Conservation (phyloP, 1,139 yeast species). For the Scheffersomyces quercinus region DNA sequence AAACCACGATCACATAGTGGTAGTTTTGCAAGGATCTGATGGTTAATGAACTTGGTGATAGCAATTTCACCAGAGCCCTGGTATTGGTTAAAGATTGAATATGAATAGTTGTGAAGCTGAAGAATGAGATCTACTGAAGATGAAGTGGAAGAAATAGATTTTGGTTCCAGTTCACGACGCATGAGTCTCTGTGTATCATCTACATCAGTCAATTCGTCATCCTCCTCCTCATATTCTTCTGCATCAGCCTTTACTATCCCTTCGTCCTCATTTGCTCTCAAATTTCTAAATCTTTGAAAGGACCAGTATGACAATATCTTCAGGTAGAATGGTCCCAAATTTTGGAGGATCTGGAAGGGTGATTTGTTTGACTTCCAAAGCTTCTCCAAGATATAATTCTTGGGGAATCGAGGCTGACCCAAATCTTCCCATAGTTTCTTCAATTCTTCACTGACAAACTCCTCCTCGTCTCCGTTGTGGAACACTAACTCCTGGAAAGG, state of each 20-base stretch:
- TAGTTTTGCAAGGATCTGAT: conserved; percentile 39
- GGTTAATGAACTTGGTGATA: conserved; percentile 42
- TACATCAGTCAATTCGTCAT: background rate
- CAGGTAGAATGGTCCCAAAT: conserved; percentile 41
- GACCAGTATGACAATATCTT: conserved; percentile 47
- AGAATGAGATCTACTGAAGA: conserved; percentile 24
- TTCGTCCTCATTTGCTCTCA: conserved; percentile 17
- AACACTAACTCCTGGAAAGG: conserved; percentile 19
- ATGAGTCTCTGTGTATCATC: background rate
- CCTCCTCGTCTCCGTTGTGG: conserved; percentile 12
- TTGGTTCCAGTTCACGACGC: background rate
- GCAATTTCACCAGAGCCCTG: conserved; percentile 50
- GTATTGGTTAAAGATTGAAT: conserved; percentile 45
- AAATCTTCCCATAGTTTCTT: conserved; percentile 31
- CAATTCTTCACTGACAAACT: conserved; percentile 21
- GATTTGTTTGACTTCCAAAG: conserved; percentile 43
- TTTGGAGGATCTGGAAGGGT: conserved; percentile 43
- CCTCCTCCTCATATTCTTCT: conserved; percentile 1
- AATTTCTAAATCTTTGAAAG: conserved; percentile 38
- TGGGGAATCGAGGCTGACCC: conserved; percentile 45
- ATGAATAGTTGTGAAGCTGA: conserved; percentile 44
- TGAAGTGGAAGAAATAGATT: background rate
- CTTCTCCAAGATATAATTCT: conserved; percentile 29
- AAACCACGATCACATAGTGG: conserved; percentile 47
- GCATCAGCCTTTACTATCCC: background rate